phyloP scores from a whole-genome alignment of 1,284 basidiomycete genomes.

The Meira nashicola region DNA sequence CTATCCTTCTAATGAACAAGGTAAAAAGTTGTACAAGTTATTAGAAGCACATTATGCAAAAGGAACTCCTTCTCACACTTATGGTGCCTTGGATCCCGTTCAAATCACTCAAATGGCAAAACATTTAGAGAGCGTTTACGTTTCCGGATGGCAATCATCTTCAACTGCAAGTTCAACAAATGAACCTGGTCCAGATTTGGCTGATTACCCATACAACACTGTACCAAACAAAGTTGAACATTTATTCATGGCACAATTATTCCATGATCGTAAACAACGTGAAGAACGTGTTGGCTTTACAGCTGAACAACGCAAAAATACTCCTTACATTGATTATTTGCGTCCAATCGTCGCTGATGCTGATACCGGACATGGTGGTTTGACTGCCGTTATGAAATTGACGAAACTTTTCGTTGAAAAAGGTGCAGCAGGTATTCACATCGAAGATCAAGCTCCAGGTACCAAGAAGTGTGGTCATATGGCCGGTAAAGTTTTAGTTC shows the following conservation, averaged over 20 bases:
- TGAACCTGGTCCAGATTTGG: constrained; percentile 20
- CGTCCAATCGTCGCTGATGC: constrained; percentile 56
- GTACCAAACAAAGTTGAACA: constrained; percentile 65
- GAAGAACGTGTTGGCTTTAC: constrained; percentile 61
- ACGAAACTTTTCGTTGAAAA: constrained; percentile 85
- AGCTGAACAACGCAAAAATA: constrained; percentile 61
- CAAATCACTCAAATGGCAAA: constrained; percentile 63
- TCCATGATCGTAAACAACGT: constrained; percentile 62
- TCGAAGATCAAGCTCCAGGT: constrained; percentile 87
- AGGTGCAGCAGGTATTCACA: constrained; percentile 78
- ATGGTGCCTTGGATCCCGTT: constrained; percentile 95
- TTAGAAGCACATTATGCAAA: constrained; percentile 60
- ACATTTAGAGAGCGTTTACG: constrained; percentile 54
- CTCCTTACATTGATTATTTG: constrained; percentile 55
- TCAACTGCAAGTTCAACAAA: constrained; percentile 51
- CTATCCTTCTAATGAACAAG: constrained; percentile 80
- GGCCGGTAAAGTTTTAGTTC: constrained; percentile 69
- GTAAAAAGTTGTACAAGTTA: constrained; percentile 77
- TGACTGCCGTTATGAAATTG: constrained; percentile 95
- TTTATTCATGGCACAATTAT: constrained; percentile 63
- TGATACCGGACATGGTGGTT: constrained; percentile 73
- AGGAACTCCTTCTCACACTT: constrained; percentile 76
- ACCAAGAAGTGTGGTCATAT: constrained; percentile 64
- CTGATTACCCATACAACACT: constrained; percentile 63
- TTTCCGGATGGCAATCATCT: constrained; percentile 52